Evolutionary conservation across 108 stramenopile species (phyloP), one percentile per base, ranked within the genome.

Genomic region (Pseudonitzschia delicatissima): DNA sequence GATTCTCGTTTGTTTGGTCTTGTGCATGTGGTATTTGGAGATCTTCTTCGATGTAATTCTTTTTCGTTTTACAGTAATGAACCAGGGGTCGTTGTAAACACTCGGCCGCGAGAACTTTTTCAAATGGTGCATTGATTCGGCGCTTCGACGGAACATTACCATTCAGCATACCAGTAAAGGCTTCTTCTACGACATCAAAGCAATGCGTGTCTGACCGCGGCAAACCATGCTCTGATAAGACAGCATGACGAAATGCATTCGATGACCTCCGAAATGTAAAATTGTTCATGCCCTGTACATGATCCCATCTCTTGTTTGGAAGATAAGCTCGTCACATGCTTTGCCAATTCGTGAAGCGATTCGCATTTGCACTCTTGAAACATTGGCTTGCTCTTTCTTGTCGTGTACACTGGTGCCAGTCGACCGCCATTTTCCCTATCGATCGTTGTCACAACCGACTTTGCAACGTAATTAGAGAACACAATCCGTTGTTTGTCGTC

Each of bases 131-230:
- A 42, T 61, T 27, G 7, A 55, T 57, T 61, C 60, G 64, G 29
- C 80, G 59, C 59, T 40, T 66, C 31, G 55, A 21, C 13, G 75
- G 75, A 5, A 82, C 45, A 33, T 67, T 62, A 26, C 74, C 69
- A 29, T 69, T 76, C 20, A 87, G 47, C 78, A 86, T 80, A 36
- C 86, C 81, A 4, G 83, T 76, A 23, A 85, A 61, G 1, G 87
- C 78, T 61, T 87, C 91, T 64, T 92, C 91, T n/a, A 92, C 81
- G 13, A 92, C 64, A 73, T 92, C 91, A 57, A 83, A 88, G 44
- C 91, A 92, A 64, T 85, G 87, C 4, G 63, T 77, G 15, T 69
- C 65, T 18, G 55, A 62, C 18, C 61, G 13, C 25, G 77, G 71
- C 34, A 88, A 45, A 7, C 73, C 64, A 26, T 76, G 53, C 18